Percentiles rank a stretch among this genome's conserved stretches.
phyloP scores from a whole-genome alignment of 2,329 filamentous ascomycete genomes.

The Sordariomycetes sp. region DNA sequence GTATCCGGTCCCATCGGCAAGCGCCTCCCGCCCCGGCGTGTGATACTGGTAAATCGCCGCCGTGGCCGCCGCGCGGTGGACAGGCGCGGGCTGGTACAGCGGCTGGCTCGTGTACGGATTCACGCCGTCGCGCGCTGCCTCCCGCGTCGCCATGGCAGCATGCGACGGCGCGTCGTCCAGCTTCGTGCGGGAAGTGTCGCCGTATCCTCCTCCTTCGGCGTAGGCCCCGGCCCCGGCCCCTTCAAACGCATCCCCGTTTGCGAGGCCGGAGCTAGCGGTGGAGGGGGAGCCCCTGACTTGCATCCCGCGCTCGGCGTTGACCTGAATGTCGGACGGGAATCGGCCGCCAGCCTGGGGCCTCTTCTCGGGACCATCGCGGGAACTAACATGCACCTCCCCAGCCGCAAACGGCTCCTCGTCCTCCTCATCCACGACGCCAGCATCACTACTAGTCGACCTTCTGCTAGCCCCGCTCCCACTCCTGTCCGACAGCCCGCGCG shows the following conservation, averaged over 20 bases:
- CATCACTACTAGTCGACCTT: constrained; percentile 58
- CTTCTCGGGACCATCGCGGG: constrained; percentile 27
- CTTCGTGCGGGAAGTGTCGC: constrained; percentile 16
- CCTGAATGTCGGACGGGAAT: constrained; percentile 87
- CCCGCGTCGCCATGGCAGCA: constrained; percentile 33
- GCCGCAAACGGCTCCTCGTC: constrained; percentile 50
- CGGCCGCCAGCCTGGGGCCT: constrained; percentile 83
- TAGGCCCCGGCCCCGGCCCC: neutral
- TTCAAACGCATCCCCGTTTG: neutral
- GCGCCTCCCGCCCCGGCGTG: neutral
- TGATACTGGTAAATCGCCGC: neutral
- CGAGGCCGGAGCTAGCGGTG: constrained; percentile 56
- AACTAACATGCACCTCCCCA: constrained; percentile 29
- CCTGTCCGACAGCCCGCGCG: constrained; percentile 50
- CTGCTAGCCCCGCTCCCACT: constrained; percentile 58
- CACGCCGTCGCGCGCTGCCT: constrained; percentile 39
- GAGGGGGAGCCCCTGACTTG: constrained; percentile 64
- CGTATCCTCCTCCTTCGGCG: neutral
- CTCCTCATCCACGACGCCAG: constrained; percentile 62
- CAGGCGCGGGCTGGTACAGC: neutral
- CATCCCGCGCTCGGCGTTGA: constrained; percentile 67
- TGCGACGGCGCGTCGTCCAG: constrained; percentile 36
- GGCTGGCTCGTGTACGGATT: constrained; percentile 43
- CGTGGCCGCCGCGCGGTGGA: neutral
- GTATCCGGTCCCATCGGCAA: neutral